phyloP scores from a whole-genome alignment of 495 filamentous ascomycete genomes.

The Trichoderma virens region DNA sequence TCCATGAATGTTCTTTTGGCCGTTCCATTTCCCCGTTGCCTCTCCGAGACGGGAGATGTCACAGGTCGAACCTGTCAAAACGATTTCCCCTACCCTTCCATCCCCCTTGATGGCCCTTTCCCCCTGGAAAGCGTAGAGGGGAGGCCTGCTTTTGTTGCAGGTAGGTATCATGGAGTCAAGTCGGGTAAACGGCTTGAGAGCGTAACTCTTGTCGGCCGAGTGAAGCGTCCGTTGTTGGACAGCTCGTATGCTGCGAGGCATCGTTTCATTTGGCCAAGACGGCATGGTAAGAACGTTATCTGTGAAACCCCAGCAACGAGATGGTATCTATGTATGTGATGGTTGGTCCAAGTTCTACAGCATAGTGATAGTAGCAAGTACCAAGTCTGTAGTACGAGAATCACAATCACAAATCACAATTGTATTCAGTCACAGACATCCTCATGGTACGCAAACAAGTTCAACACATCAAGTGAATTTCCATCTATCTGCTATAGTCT shows the following conservation, averaged over 20 bases:
- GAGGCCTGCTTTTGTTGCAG: neutral
- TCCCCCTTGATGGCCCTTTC: neutral
- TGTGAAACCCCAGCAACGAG: too few relatives aligned
- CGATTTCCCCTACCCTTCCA: neutral
- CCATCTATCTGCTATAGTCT: too few relatives aligned
- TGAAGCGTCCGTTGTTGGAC: neutral
- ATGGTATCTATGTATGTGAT: too few relatives aligned
- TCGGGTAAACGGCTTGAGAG: neutral
- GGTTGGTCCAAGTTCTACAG: too few relatives aligned
- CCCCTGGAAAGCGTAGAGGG: too few relatives aligned
- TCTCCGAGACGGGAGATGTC: neutral
- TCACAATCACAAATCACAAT: too few relatives aligned
- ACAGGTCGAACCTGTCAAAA: constrained; percentile 4
- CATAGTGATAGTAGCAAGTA: too few relatives aligned
- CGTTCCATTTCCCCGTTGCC: neutral
- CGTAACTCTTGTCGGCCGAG: neutral
- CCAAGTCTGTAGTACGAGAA: too few relatives aligned
- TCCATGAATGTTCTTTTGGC: neutral
- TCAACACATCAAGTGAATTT: too few relatives aligned
- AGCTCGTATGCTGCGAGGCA: neutral
- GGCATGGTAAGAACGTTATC: constrained; percentile 1
- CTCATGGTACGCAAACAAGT: too few relatives aligned
- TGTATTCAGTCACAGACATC: too few relatives aligned
- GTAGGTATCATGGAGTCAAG: neutral
- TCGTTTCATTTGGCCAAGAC: neutral